Base-by-base conservation (phyloP, 192 early-diverging fungal species). In the Haplosporangium gracile region DNA sequence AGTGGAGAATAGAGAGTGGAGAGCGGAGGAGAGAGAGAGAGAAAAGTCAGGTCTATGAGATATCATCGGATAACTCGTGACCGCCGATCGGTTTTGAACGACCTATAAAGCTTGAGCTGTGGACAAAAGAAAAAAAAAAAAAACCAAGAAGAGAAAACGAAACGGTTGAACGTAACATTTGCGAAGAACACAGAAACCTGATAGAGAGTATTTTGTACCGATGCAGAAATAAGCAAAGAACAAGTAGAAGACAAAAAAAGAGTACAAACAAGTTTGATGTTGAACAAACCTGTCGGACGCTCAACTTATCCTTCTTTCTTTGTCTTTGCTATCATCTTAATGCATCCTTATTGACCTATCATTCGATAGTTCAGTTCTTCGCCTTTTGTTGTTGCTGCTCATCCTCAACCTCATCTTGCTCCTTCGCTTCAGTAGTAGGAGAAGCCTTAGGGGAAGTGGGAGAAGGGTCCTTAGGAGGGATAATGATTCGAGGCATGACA, bases 201-300 rank as follows among this genome's bases (percentile, higher is more conserved):
- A 0, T 7, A 22, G 24, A 4, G 13, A 29, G 60, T 32, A 32
- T 65, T 29, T 13, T 13, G 55, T 8, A 60, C 29, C 11, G 60
- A 65, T 29, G 60, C 60, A 65, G 60, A 65, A 65, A 65, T 65
- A 65, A 65, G 60, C 60, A 69, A 65, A 63, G 68, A 72, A 47
- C 18, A 45, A 43, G 43, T 45, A 9, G 32, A 49, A 68, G 53
- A 42, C 13, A 45, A 65, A 16, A 73, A 68, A 6, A 68, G 39
- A n/a, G n/a, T 24, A 18, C 15, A 39, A 78, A 29, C 29, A 77
- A 69, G 38, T n/a, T 42, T 47, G 29, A 32, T 22, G 32, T 29
- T 77, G 29, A 45, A 65, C 65, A 45, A 70, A 42, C 32, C 68
- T 40, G 22, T 40, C 32, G n/a, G 0, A 43, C 22, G n/a, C 2